Conservation (phyloP, 2,329 filamentous ascomycete species). For the Colletotrichum liaoningense region DNA sequence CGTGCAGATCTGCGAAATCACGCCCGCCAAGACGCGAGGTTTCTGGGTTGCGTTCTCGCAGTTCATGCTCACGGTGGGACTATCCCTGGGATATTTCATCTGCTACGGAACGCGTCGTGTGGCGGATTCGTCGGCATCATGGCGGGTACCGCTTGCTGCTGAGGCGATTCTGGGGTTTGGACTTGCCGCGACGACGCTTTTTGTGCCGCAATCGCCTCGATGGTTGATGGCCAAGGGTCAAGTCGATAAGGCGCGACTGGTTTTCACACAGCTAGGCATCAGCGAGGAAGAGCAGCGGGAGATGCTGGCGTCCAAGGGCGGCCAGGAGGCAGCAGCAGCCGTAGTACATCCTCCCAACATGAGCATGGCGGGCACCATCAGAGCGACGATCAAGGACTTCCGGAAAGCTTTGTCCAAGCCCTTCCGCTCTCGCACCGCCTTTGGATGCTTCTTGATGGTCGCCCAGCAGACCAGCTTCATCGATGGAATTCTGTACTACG, state of each 20-base stretch:
- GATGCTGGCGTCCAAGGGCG: not conserved
- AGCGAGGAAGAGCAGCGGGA: conserved; percentile 12
- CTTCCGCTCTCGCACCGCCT: conserved; percentile 56
- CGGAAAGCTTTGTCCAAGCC: conserved; percentile 34
- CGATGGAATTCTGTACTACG: conserved; percentile 72
- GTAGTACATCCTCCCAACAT: conserved; percentile 42
- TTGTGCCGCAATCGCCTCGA: conserved; percentile 63
- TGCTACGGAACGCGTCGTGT: conserved; percentile 68
- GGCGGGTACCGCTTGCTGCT: conserved; percentile 63
- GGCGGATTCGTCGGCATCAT: conserved; percentile 57
- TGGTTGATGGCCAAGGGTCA: conserved; percentile 62
- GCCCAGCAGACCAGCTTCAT: conserved; percentile 68
- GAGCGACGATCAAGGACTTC: conserved; percentile 45
- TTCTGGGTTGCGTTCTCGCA: conserved; percentile 64
- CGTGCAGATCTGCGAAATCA: conserved; percentile 69
- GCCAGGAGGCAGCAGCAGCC: conserved; percentile 6
- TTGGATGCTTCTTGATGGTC: conserved; percentile 68
- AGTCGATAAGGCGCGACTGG: conserved; percentile 53
- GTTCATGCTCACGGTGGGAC: conserved; percentile 61
- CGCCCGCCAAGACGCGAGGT: conserved; percentile 61
- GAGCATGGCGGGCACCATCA: conserved; percentile 41
- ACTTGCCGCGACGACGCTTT: conserved; percentile 41
- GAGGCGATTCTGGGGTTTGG: conserved; percentile 48
- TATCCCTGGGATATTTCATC: conserved; percentile 68
- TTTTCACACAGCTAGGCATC: not conserved